Conservation (phyloP, 768 basidiomycete species). For the Mycena rebaudengoi region DNA sequence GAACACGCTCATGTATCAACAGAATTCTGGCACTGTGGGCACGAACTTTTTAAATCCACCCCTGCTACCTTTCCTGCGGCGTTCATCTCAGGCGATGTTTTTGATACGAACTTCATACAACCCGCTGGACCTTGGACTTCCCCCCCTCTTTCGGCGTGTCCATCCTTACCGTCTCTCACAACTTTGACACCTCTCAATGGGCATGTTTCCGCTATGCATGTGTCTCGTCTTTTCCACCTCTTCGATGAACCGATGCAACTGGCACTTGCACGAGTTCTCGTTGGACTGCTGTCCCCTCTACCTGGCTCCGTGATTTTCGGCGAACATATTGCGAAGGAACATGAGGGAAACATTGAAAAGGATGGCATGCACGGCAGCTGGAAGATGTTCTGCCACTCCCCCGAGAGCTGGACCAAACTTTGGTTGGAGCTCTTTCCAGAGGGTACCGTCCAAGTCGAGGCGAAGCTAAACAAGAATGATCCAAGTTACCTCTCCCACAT, state of each 20-base stretch:
- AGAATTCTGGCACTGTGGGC: conserved; percentile 60
- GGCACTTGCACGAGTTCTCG: conserved; percentile 35
- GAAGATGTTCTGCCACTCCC: neutral
- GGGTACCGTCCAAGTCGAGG: conserved; percentile 36
- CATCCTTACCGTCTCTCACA: neutral
- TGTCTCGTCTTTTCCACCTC: conserved; percentile 45
- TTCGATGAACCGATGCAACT: conserved; percentile 41
- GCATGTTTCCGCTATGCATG: conserved; percentile 54
- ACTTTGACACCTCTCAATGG: conserved; percentile 35
- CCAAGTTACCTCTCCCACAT: too few relatives aligned
- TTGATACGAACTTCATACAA: conserved; percentile 34
- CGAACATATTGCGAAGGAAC: neutral
- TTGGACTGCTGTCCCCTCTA: conserved; percentile 38
- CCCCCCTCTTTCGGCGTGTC: neutral
- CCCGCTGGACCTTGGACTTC: neutral
- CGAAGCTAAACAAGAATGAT: conserved; percentile 20
- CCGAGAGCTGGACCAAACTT: neutral
- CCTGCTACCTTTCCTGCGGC: conserved; percentile 49
- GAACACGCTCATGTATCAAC: neutral
- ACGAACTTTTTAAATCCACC: conserved; percentile 52
- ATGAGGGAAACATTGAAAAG: neutral
- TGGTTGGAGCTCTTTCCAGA: neutral
- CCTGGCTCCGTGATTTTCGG: conserved; percentile 30
- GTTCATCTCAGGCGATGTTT: conserved; percentile 53
- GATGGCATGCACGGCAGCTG: neutral